phyloP scores from a whole-genome alignment of 768 basidiomycete species.

The Trametes elegans region DNA sequence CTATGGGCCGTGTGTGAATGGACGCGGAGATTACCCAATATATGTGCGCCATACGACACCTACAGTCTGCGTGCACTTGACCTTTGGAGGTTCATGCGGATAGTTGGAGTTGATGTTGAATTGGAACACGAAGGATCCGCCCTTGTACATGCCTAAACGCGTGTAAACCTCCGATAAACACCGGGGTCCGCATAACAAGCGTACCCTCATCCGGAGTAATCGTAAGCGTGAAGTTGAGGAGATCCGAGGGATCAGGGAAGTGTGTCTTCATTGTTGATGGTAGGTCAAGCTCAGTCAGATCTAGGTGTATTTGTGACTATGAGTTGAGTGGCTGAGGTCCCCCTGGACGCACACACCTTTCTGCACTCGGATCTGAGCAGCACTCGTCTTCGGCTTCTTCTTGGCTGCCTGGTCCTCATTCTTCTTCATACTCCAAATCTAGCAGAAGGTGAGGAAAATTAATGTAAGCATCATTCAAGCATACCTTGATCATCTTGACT shows the following conservation, averaged over 20 bases:
- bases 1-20: slow-evolving; percentile 39
- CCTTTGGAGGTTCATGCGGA: slow-evolving; percentile 98
- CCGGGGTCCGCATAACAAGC: too few species aligned
- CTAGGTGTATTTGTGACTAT: slow-evolving; percentile 39
- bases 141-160: slow-evolving; percentile 91
- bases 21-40: not conserved
- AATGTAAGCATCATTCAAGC: not conserved
- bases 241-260: slow-evolving; percentile 90
- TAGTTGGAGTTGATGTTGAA: slow-evolving; percentile 97
- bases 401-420: slow-evolving; percentile 95
- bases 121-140: slow-evolving; percentile 90
- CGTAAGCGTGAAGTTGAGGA: slow-evolving; percentile 93
- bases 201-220: slow-evolving; percentile 96
- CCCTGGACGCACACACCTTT: slow-evolving; percentile 62
- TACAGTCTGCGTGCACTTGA: slow-evolving; percentile 94
- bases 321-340: not conserved
- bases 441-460: not conserved
- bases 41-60: slow-evolving; percentile 25
- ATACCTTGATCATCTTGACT: slow-evolving; percentile 20
- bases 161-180: not conserved
- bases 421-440: slow-evolving; percentile 99
- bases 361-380: slow-evolving; percentile 98
- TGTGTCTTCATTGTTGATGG: slow-evolving; percentile 94
- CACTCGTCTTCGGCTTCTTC: slow-evolving; percentile 98
- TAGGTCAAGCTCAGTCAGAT: slow-evolving; percentile 94